Base-by-base conservation (phyloP, 176 grass and related monocot genomes). In the Pontederia paniculata region DNA sequence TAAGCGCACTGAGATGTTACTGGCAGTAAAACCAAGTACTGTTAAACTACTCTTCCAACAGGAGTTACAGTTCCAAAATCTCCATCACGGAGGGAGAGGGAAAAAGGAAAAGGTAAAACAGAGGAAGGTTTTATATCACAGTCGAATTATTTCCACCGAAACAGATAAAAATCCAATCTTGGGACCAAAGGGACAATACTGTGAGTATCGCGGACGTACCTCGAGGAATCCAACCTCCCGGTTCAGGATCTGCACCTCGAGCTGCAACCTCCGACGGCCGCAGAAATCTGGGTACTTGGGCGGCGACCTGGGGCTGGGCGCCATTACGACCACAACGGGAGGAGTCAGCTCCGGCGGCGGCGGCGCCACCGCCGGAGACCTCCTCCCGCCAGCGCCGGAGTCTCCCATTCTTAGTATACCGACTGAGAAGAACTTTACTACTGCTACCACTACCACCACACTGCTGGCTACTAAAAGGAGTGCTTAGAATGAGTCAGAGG, bases 191-290 rank as follows among this genome's bases (percentile, higher is more conserved):
- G 19, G n/a, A 18, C 6, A 52, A 18, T 20, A 17, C 9, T 43
- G 5, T 17, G 14, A 59, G 9, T 1, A 42, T n/a, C 15, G 3
- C 8, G 12, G 15, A 14, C n/a, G 9, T 23, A 95, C 89, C 90
- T 96, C 55, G 48, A 96, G 76, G 72, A 89, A 96, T 3, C 74
- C 74, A 73, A 96, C 12, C 79, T 96, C 90, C 8, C 90, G 85
- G 75, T 86, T 80, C 46, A 96, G 74, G 66, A 96, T 89, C 58
- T 96, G 90, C 62, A 96, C 82, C 62, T 96, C 90, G 1, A 96
- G 82, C 67, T 89, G 90, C 68, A 96, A 58, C 44, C 84, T 77
- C 20, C 89, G 71, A 12, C 89, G 84, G 37, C 84, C 89, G 84
- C 89, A 88, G 66, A 84, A 63, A 73, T 94, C 89, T 37, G 89